Conservation (phyloP, 148 eudicot species). For the Chenopodium quinoa region DNA sequence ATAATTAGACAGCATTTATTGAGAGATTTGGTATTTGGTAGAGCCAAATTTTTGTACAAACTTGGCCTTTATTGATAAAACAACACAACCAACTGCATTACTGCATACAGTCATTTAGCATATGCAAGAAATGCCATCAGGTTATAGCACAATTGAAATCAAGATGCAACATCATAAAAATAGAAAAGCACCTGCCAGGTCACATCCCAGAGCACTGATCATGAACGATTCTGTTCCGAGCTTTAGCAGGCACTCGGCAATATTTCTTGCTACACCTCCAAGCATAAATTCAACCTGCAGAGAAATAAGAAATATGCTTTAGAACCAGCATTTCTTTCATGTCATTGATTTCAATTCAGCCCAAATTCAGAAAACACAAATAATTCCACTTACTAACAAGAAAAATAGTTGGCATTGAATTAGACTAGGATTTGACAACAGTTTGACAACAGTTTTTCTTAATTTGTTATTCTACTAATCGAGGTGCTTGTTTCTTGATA, state of each 20-base stretch:
- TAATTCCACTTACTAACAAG: background rate
- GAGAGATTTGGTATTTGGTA: background rate
- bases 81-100: background rate
- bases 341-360: background rate
- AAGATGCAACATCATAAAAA: background rate
- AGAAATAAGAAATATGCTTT: background rate
- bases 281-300: constrained; percentile 56
- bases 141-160: background rate
- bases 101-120: background rate
- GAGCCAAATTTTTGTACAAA: background rate
- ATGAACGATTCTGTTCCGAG: constrained; percentile 69
- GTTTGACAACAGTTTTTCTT: background rate
- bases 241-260: constrained; percentile 85
- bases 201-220: constrained; percentile 85
- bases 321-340: background rate
- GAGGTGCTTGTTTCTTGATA: background rate
- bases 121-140: background rate
- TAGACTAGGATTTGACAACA: background rate
- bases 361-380: background rate
- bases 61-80: background rate
- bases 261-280: constrained; percentile 95
- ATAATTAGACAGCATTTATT: background rate
- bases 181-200: constrained; percentile 63
- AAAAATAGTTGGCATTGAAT: background rate
- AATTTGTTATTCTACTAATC: background rate